Conservation (phyloP, 768 basidiomycete genomes). For the Mrakia frigida region DNA sequence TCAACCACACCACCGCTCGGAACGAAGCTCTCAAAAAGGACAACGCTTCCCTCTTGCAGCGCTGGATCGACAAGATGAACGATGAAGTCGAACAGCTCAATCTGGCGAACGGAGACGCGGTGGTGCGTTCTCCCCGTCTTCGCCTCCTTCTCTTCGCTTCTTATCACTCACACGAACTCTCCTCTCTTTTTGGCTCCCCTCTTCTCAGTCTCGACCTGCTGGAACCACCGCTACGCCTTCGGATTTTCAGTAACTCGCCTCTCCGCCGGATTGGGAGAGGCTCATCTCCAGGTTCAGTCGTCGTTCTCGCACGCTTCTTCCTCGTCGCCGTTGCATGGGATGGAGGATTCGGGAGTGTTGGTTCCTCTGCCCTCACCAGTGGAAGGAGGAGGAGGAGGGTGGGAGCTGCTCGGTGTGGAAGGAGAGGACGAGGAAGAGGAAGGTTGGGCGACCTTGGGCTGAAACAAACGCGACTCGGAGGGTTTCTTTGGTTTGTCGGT, state of each 20-base stretch:
- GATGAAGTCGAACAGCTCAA: conserved; percentile 91
- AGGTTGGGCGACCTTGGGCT: not conserved
- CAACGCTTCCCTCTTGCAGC: conserved; percentile 88
- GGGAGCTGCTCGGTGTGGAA: conserved; percentile 9
- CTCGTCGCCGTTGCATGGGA: not conserved
- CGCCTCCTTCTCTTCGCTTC: not conserved
- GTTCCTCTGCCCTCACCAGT: not conserved
- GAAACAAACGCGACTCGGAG: not conserved
- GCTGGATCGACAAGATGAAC: conserved; percentile 95
- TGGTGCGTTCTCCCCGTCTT: not conserved
- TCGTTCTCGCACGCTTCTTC: too few species aligned
- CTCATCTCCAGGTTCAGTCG: not conserved
- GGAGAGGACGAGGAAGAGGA: not conserved
- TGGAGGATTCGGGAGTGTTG: conserved; percentile 18
- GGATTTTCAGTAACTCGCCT: conserved; percentile 4
- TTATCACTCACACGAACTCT: not conserved
- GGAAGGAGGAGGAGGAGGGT: not conserved
- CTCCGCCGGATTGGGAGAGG: not conserved
- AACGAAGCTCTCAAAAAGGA: conserved; percentile 83
- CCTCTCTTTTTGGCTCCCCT: not conserved
- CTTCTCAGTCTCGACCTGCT: not conserved
- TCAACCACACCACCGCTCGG: conserved; percentile 79
- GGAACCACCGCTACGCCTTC: not conserved
- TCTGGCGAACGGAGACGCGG: conserved; percentile 23
- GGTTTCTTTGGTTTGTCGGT: not conserved